Conservation (phyloP, 805 yeast genomes). For the Candida pini region DNA sequence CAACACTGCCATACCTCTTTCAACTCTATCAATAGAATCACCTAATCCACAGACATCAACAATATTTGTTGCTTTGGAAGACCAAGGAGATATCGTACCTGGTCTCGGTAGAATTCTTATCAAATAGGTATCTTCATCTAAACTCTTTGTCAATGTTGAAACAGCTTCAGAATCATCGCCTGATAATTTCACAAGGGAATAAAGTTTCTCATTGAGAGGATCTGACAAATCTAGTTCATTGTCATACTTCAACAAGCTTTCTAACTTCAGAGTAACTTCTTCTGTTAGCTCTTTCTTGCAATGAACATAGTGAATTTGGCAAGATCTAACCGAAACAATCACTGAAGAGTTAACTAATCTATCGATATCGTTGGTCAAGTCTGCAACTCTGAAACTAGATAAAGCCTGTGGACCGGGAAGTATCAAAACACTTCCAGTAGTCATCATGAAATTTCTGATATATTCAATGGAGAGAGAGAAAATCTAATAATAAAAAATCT, state of each 20-base stretch:
- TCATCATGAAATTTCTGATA: conserved; percentile 7
- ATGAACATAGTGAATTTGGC: conserved; percentile 78
- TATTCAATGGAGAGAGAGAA: no score
- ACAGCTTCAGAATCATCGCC: conserved; percentile 20
- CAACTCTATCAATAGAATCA: conserved; percentile 70
- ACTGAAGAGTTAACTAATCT: conserved; percentile 61
- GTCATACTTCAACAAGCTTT: conserved; percentile 71
- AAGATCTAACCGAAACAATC: conserved; percentile 64
- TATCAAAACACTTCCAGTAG: conserved; percentile 33
- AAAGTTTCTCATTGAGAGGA: conserved; percentile 15
- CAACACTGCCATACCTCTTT: conserved; percentile 79
- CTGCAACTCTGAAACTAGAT: conserved; percentile 79
- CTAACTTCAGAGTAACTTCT: conserved; percentile 43
- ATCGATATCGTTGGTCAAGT: conserved; percentile 66
- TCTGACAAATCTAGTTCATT: conserved; percentile 52
- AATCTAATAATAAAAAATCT: no score
- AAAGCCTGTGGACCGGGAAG: conserved; percentile 89
- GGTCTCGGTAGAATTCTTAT: conserved; percentile 82
- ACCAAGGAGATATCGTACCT: conserved; percentile 99
- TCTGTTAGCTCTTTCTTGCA: conserved; percentile 37
- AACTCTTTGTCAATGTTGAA: conserved; percentile 8
- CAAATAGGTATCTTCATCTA: conserved; percentile 45
- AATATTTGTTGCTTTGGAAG: conserved; percentile 96
- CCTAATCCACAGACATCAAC: conserved; percentile 81
- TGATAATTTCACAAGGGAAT: conserved; percentile 20